Evolutionary conservation across 257 asterid species (phyloP).

Genomic region (Solanum tacnaense): DNA sequence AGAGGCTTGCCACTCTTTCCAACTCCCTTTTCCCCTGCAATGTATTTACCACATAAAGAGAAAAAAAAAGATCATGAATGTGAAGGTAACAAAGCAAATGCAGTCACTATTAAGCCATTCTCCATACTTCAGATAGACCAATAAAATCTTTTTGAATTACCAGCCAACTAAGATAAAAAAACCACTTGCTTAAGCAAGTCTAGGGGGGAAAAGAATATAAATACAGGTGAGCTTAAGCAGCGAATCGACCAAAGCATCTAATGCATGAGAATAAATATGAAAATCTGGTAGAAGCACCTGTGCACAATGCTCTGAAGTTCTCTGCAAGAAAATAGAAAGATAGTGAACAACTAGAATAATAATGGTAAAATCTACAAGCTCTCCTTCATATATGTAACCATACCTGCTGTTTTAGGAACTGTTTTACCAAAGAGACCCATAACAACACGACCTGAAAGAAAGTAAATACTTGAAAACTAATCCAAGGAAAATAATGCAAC

Average conservation of each 20-base stretch:
- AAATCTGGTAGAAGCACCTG: slow-evolving; percentile 34
- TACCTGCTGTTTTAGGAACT: slow-evolving; percentile 95
- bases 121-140: not conserved
- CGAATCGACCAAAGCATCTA: not conserved
- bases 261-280: not conserved
- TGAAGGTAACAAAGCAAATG: not conserved
- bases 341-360: not conserved
- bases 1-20: slow-evolving; percentile 87
- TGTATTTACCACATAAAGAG: not conserved
- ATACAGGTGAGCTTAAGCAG: not conserved
- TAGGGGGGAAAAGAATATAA: not conserved
- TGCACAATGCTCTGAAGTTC: slow-evolving; percentile 87
- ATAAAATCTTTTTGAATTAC: not conserved
- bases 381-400: slow-evolving; percentile 1
- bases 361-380: not conserved
- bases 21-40: slow-evolving; percentile 78
- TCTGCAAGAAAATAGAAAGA: slow-evolving; percentile 43
- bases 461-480: not conserved
- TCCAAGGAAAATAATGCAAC: not conserved
- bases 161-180: not conserved
- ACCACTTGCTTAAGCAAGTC: not conserved
- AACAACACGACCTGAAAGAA: slow-evolving; percentile 64
- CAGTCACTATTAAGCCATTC: not conserved
- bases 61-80: not conserved
- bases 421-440: slow-evolving; percentile 93